These are phyloP conservation scores for Cymodocea nodosa DNA, from an alignment of 116 monocot species.

Conservation along the genomic window DNA sequence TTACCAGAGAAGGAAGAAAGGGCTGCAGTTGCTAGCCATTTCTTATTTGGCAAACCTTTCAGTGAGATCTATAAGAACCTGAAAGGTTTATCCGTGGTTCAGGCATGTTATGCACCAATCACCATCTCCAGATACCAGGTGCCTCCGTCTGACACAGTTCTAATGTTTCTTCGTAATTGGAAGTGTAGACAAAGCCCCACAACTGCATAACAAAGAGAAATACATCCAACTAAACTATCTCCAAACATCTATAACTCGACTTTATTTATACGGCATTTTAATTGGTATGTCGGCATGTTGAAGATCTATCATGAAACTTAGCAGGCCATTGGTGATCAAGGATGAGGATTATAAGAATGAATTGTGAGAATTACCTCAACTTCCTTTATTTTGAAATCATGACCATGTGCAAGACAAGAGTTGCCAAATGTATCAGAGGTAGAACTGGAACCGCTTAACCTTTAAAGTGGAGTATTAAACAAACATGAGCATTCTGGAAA, in stretches of 20 bases:
- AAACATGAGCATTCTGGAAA: not conserved
- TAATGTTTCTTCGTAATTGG: slow-evolving; percentile 78
- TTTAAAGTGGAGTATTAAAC: slow-evolving; percentile 16
- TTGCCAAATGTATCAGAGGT: slow-evolving; percentile 88
- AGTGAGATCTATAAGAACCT: no score
- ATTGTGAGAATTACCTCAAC: slow-evolving; percentile 51
- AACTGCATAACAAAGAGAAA: slow-evolving; percentile 35
- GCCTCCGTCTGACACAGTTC: slow-evolving; percentile 45
- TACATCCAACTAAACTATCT: no score
- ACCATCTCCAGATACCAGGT: slow-evolving; percentile 86
- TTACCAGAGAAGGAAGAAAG: no score
- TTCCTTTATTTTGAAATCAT: slow-evolving; percentile 83
- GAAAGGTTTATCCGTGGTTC: no score
- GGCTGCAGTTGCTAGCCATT: no score
- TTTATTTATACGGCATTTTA: not conserved
- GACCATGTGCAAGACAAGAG: slow-evolving; percentile 71
- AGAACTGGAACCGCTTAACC: slow-evolving; percentile 86
- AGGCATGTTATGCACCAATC: slow-evolving; percentile 3
- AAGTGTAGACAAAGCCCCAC: slow-evolving; percentile 86
- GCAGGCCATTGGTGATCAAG: no score
- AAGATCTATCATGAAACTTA: no score
- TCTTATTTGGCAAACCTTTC: no score
- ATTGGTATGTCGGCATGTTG: not conserved
- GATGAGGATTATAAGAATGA: not conserved
- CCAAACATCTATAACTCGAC: not conserved